A percentile compares a stretch with the other conserved stretches of the same genome.
These are phyloP conservation scores for Hsuehochloa calcarea DNA, from an alignment of 176 grass and related monocot species.

Conservation along the genomic window DNA sequence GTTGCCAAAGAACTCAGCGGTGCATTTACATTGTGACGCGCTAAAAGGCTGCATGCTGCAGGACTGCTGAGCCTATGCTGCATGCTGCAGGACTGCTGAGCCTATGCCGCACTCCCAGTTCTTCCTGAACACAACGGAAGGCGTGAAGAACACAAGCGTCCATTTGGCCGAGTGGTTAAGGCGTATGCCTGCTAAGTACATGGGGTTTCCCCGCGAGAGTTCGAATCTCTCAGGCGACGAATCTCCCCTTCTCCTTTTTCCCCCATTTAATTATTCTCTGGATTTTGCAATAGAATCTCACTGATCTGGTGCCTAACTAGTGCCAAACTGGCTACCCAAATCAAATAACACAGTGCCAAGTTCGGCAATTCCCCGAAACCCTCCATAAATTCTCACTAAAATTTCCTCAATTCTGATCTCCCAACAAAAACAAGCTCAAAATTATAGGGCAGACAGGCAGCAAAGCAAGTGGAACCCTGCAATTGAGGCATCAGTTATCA, in stretches of 20 bases:
- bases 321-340: not conserved
- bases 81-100: not conserved
- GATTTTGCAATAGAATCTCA: not conserved
- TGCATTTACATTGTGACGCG: not conserved
- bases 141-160: not conserved
- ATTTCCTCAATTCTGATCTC: not conserved
- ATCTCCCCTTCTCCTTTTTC: not conserved
- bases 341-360: not conserved
- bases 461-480: not conserved
- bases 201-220: constrained; percentile 78
- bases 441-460: not conserved
- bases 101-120: not conserved
- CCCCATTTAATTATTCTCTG: too few relatives aligned
- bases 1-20: not conserved
- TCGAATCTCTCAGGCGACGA: constrained; percentile 82
- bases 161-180: constrained; percentile 99
- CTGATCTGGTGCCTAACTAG: not conserved
- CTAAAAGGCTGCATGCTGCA: not conserved
- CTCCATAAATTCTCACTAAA: not conserved
- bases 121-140: accelerated
- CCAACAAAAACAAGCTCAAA: not conserved
- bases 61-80: too few relatives aligned
- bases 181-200: constrained; percentile 99
- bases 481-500: not conserved
- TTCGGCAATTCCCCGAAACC: not conserved